Evolutionary conservation across 768 basidiomycete species (phyloP), one percentile per base, ranked within the genome.

Genomic region (Mycena albidolilacea): DNA sequence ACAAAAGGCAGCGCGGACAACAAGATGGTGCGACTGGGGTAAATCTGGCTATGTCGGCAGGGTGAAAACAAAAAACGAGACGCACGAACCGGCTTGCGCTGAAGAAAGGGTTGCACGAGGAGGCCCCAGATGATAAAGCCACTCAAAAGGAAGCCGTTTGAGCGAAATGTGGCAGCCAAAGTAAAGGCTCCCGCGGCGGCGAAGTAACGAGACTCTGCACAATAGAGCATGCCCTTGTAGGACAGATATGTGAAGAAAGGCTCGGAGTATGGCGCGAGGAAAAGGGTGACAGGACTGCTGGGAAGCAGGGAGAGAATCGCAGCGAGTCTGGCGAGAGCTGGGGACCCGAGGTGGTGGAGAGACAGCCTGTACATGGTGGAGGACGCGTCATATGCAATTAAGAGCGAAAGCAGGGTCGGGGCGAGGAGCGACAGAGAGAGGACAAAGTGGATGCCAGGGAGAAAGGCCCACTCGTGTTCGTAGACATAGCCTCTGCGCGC

Each of bases 401-500:
- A 79, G 50, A 86, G 64, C 9, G 75, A 61, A 5, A 72, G 79
- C 21, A 88, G 52, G 8, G 82, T 79, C 1, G 85, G 81, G 3
- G 83, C 81, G 3, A 83, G 75, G 48, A 90, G 79, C 17, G 86
- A 67, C 66, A 75, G 72, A 46, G 73, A 77, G 48, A 84, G 75
- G 15, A 93, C 61, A 12, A 83, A 77, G 4, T 94, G 88, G 37
- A 89, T 81, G 6, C 89, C 95, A 2, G 95, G 93, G 73, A 96
- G 88, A 81, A 96, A 99, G 0, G 97, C 97, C 88, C 94, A 94
- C 75, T 95, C 87, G 77, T 97, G 89, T 79, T 99, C 97, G 79
- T 90, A 91, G 37, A 82, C 76, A 75, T 89, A 89, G 59, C 85
- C 88, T 12, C 87, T 71, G 37, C 85, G 77, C 0, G 95, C 94